These are phyloP conservation scores for Clarireedia paspali DNA, from an alignment of 2,329 filamentous ascomycete species.

Conservation along the genomic window DNA sequence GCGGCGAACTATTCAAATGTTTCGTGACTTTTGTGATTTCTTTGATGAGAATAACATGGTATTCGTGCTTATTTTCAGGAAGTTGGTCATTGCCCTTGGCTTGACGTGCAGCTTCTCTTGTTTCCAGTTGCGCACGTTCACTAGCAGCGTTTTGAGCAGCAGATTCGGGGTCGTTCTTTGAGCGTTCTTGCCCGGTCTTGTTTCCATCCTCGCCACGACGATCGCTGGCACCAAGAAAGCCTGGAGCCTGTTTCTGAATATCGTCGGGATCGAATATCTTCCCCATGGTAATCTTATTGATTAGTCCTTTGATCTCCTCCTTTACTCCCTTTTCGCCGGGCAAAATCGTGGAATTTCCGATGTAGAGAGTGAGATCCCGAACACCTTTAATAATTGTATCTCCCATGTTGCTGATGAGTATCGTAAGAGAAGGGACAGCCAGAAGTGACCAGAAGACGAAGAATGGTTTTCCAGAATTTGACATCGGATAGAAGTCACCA, in stretches of 20 bases:
- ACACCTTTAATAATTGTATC: constrained; percentile 69
- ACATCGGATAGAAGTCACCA: constrained; percentile 70
- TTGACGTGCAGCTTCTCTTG: constrained; percentile 4
- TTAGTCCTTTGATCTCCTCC: constrained; percentile 37
- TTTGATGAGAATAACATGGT: constrained; percentile 59
- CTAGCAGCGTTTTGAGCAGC: constrained; percentile 11
- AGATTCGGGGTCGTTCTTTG: constrained; percentile 20
- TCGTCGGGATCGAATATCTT: constrained; percentile 29
- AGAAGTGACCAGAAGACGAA: constrained; percentile 92
- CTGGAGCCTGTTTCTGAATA: constrained; percentile 32
- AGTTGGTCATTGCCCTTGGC: constrained; percentile 19
- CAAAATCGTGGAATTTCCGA: constrained; percentile 54
- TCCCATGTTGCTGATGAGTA: constrained; percentile 75
- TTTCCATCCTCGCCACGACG: constrained; percentile 13
- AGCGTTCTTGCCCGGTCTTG: constrained; percentile 13
- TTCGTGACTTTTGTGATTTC: constrained; percentile 61
- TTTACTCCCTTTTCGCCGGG: constrained; percentile 46
- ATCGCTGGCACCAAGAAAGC: constrained; percentile 33
- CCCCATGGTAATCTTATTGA: constrained; percentile 38
- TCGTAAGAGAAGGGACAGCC: constrained; percentile 80
- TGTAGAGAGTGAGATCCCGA: constrained; percentile 44
- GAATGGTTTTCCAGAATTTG: constrained; percentile 72
- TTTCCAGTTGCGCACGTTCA: constrained; percentile 13
- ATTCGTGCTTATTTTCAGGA: constrained; percentile 33
- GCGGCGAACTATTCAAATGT: constrained; percentile 50